These are phyloP conservation scores for Gliomastix tumulicola DNA, from an alignment of 2,329 filamentous ascomycete genomes.

Conservation along the genomic window DNA sequence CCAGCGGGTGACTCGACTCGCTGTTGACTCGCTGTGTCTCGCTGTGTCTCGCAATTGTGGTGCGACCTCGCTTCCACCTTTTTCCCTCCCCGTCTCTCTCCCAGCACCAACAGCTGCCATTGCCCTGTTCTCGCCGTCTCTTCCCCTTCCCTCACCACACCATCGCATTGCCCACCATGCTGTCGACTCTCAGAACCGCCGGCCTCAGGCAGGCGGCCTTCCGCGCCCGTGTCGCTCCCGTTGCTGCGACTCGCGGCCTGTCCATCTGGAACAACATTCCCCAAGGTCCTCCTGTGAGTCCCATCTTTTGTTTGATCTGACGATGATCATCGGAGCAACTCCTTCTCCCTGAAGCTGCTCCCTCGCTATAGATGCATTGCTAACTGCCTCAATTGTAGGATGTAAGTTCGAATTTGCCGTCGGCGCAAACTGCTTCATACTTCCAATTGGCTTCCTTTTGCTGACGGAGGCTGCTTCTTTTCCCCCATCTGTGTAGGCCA, in stretches of 20 bases:
- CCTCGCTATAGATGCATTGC: no score
- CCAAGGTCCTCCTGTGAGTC: constrained; percentile 86
- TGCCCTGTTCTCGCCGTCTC: constrained; percentile 3
- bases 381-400: constrained; percentile 17
- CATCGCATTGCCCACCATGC: constrained; percentile 34
- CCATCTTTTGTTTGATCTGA: no score
- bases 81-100: constrained; percentile 4
- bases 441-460: constrained; percentile 11
- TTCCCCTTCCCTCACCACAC: constrained; percentile 7
- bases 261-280: constrained; percentile 89
- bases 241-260: constrained; percentile 44
- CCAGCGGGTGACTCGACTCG: no score
- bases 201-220: constrained; percentile 37
- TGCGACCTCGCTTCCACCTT: no score
- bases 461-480: constrained; percentile 1
- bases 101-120: no score
- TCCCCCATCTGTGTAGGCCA: constrained; percentile 52
- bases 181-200: constrained; percentile 47
- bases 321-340: no score
- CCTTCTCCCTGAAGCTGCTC: no score
- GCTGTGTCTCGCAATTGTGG: no score
- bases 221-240: constrained; percentile 27
- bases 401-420: constrained; percentile 20
- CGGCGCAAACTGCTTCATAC: constrained; percentile 11
- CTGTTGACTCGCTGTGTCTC: no score